phyloP scores from a whole-genome alignment of 345 rosid species.

The Euphorbia lathyris region DNA sequence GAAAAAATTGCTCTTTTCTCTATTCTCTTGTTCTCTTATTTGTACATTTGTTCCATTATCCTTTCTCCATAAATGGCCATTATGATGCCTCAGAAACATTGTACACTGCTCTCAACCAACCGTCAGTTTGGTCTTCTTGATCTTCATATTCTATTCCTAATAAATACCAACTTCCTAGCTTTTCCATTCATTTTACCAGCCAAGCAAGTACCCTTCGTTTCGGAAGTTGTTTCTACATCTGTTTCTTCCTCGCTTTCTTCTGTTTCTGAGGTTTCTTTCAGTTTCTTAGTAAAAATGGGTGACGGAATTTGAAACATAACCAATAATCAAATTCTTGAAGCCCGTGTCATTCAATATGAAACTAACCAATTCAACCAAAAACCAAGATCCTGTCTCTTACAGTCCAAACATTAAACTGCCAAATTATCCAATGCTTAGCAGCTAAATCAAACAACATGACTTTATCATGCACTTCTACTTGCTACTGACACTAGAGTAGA shows the following conservation, averaged over 20 bases:
- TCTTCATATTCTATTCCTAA: not conserved
- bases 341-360: not conserved
- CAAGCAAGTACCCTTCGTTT: too few species aligned
- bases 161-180: not conserved
- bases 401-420: slow-evolving; percentile 1
- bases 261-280: too few species aligned
- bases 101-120: not conserved
- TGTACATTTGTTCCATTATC: too few species aligned
- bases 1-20: not conserved
- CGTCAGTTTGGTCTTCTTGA: not conserved
- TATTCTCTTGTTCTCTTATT: not conserved
- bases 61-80: not conserved
- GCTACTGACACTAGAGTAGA: not conserved
- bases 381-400: not conserved
- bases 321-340: not conserved
- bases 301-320: not conserved
- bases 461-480: not conserved
- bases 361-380: not conserved
- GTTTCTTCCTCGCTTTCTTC: too few species aligned
- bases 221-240: too few species aligned
- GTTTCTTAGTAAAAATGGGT: too few species aligned
- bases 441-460: not conserved
- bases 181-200: not conserved
- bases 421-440: not conserved
- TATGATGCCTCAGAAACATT: not conserved